Evolutionary conservation across 306 rosid species (phyloP).

Genomic region (Vigna radiata): DNA sequence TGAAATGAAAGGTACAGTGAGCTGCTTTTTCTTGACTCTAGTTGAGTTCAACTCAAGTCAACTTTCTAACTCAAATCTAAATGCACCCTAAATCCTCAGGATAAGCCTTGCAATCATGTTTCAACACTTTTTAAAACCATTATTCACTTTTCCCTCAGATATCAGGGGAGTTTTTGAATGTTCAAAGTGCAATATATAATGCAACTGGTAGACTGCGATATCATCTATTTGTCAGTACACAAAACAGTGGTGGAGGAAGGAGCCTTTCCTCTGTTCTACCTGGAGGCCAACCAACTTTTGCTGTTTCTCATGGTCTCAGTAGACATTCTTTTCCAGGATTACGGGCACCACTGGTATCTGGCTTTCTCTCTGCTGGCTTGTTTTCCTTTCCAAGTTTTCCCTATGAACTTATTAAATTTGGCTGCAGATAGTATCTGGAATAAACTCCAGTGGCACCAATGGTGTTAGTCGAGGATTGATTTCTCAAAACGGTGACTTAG

Average conservation of each 20-base stretch:
- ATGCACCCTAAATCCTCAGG: constrained; percentile 6
- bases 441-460: constrained; percentile 54
- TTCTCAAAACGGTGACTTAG: constrained; percentile 62
- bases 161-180: constrained; percentile 80
- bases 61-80: no score
- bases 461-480: constrained; percentile 63
- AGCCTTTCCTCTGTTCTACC: constrained; percentile 52
- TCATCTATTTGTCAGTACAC: constrained; percentile 58
- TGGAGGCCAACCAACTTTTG: constrained; percentile 52
- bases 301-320: constrained; percentile 48
- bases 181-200: constrained; percentile 84
- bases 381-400: constrained; percentile 34
- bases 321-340: constrained; percentile 64
- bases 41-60: no score
- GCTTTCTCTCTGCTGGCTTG: constrained; percentile 39
- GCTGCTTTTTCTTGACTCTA: no score
- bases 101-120: constrained; percentile 23
- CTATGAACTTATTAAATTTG: constrained; percentile 23
- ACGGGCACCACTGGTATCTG: constrained; percentile 64
- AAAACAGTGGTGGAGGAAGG: constrained; percentile 55
- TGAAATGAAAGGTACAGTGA: no score
- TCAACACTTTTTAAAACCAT: constrained; percentile 33
- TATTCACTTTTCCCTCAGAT: constrained; percentile 57
- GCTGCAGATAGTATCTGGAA: constrained; percentile 65
- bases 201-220: constrained; percentile 86